These are phyloP conservation scores for Potentilla sterilis DNA, from an alignment of 306 rosid species.

Conservation along the genomic window DNA sequence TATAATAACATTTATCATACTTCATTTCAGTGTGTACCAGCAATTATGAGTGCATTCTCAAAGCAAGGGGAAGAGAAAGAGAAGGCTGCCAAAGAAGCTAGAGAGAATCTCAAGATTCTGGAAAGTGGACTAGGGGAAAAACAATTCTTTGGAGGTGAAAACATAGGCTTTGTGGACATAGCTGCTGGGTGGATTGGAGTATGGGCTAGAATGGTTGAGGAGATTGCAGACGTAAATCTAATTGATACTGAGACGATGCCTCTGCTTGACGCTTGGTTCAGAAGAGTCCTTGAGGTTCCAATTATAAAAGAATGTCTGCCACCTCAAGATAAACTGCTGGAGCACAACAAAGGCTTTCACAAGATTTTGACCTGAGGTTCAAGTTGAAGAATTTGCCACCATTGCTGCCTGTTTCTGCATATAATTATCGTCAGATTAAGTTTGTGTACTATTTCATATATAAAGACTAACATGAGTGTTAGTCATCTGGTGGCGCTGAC, in stretches of 20 bases:
- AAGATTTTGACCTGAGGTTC: slow-evolving; percentile 30
- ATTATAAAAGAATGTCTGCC: slow-evolving; percentile 39
- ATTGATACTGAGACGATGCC: slow-evolving; percentile 38
- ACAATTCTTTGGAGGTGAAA: slow-evolving; percentile 43
- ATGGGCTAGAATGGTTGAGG: slow-evolving; percentile 31
- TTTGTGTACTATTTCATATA: not conserved
- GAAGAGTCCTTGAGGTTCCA: slow-evolving; percentile 31
- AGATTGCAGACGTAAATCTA: slow-evolving; percentile 32
- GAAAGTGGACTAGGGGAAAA: slow-evolving; percentile 41
- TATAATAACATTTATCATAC: not conserved
- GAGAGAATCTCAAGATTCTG: slow-evolving; percentile 44
- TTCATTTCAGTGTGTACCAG: slow-evolving; percentile 35
- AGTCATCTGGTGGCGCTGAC: too few species aligned
- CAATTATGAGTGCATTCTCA: slow-evolving; percentile 29
- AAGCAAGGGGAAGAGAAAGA: slow-evolving; percentile 47
- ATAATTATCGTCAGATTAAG: not conserved
- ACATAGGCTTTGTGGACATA: slow-evolving; percentile 44
- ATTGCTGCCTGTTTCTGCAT: not conserved
- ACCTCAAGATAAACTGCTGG: slow-evolving; percentile 35
- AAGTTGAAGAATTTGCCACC: slow-evolving; percentile 25
- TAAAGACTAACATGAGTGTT: not conserved
- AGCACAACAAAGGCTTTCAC: slow-evolving; percentile 24
- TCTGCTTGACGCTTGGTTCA: slow-evolving; percentile 38
- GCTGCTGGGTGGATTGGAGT: slow-evolving; percentile 43
- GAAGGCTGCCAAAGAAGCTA: slow-evolving; percentile 39